Base-by-base conservation (phyloP, 345 rosid species). In the Rhodamnia argentea region DNA sequence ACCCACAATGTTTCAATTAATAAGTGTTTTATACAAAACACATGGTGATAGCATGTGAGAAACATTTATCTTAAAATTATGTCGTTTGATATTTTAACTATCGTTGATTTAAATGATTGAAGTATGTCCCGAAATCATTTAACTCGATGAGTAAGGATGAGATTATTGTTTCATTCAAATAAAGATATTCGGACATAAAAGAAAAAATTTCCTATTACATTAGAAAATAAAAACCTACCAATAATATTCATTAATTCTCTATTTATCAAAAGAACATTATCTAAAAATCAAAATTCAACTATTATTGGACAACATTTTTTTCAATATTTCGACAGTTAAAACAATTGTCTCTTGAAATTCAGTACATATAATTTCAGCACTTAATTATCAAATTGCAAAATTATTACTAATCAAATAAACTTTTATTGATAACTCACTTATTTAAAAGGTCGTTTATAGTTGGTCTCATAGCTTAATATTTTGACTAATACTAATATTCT, bases 261-360 rank as follows among this genome's bases (percentile, higher is more conserved):
- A 64, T 10, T 32, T 32, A 32, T 16, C 12, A 8, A 64, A 29
- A 64, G 42, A 16, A 16, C 5, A 32, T 29, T 16, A 15, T 29
- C 6, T 64, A 64, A 2, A 42, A 8, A 23, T 29, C 3, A 3
- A 64, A 29, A 29, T 62, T 1, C 75, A 14, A 62, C 11, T 29
- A 29, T 29, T 7, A 8, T 8, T 2, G 0, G 0, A 3, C 5
- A 4, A 32, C 40, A 15, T 62, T 7, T 29, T 7, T 29, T 3
- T 62, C 4, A n/a, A 15, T 1, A 29, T 15, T 15, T 64, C 0
- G 1, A 29, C 12, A 29, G 14, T 3, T 29, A 8, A 64, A 7
- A 9, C 4, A 64, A 29, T 29, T 5, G 1, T 29, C 0, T 1
- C 3, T 62, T 8, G 12, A 62, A 29, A 62, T 32, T 62, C 22